phyloP scores from a whole-genome alignment of 306 rosid species.

The Trichosanthes cucumerina region DNA sequence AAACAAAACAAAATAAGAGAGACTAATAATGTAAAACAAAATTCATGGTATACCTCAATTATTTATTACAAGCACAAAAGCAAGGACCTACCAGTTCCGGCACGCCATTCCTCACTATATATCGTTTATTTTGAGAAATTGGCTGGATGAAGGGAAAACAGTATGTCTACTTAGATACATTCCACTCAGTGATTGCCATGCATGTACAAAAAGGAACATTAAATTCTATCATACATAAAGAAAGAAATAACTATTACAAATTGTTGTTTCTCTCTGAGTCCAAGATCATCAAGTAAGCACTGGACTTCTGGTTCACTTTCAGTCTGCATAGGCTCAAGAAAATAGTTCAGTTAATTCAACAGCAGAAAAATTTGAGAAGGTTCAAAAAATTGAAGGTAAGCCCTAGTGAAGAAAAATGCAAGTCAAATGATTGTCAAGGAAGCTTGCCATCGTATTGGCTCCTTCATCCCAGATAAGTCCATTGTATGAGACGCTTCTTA shows the following conservation, averaged over 20 bases:
- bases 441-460: constrained; percentile 84
- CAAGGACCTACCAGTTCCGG: constrained; percentile 66
- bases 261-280: constrained; percentile 79
- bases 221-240: constrained; percentile 5
- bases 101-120: constrained; percentile 69
- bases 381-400: background rate
- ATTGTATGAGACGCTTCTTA: constrained; percentile 59
- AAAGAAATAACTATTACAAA: constrained; percentile 42
- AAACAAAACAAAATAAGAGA: background rate
- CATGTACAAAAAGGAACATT: background rate
- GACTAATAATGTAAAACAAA: background rate
- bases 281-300: constrained; percentile 61
- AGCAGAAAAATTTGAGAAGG: background rate
- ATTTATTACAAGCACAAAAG: constrained; percentile 5
- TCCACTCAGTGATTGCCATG: background rate
- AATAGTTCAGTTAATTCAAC: background rate
- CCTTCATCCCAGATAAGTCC: constrained; percentile 92
- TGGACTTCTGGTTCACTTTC: constrained; percentile 66
- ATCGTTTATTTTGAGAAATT: constrained; percentile 76
- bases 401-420: background rate
- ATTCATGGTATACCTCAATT: background rate
- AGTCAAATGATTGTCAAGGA: background rate
- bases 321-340: constrained; percentile 42
- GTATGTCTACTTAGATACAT: background rate
- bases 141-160: constrained; percentile 47